phyloP scores from a whole-genome alignment of 106 monocot species.

The Gastrodia elata region DNA sequence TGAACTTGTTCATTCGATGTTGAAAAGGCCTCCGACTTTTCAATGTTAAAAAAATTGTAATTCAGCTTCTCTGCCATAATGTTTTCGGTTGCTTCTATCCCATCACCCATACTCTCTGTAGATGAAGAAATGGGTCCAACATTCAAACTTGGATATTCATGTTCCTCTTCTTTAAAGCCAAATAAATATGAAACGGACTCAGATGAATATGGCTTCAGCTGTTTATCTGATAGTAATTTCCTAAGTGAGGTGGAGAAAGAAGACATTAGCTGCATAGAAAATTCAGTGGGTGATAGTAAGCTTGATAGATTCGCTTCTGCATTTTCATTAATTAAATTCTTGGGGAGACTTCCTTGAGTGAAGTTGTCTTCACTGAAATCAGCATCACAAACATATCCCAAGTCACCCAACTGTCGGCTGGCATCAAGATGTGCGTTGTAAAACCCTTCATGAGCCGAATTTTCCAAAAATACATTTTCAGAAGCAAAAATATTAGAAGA shows the following conservation, averaged over 20 bases:
- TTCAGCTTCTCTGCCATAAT: slow-evolving; percentile 21
- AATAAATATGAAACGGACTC: slow-evolving; percentile 22
- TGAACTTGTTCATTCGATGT: slow-evolving; percentile 26
- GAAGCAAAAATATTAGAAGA: slow-evolving; percentile 21
- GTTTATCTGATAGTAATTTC: slow-evolving; percentile 23
- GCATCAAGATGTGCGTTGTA: background rate
- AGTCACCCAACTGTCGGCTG: slow-evolving; percentile 2
- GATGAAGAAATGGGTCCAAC: slow-evolving; percentile 16
- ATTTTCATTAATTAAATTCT: background rate
- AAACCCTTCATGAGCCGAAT: slow-evolving; percentile 11
- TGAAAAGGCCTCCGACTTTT: slow-evolving; percentile 10
- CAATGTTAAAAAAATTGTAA: slow-evolving; percentile 8
- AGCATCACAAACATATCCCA: slow-evolving; percentile 6
- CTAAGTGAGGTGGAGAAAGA: slow-evolving; percentile 26
- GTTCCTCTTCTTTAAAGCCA: slow-evolving; percentile 12
- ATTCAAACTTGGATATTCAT: slow-evolving; percentile 12
- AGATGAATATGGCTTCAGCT: slow-evolving; percentile 14
- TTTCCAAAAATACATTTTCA: slow-evolving; percentile 26
- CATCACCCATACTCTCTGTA: slow-evolving; percentile 13
- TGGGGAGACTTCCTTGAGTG: background rate
- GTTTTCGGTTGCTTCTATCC: slow-evolving; percentile 12
- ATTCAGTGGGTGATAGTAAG: slow-evolving; percentile 8
- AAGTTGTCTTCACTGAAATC: slow-evolving; percentile 16
- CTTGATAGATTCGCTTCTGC: background rate
- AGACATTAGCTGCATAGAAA: slow-evolving; percentile 26